Base-by-base conservation (phyloP, 1,284 basidiomycete species). In the Wallemia mellicola region DNA sequence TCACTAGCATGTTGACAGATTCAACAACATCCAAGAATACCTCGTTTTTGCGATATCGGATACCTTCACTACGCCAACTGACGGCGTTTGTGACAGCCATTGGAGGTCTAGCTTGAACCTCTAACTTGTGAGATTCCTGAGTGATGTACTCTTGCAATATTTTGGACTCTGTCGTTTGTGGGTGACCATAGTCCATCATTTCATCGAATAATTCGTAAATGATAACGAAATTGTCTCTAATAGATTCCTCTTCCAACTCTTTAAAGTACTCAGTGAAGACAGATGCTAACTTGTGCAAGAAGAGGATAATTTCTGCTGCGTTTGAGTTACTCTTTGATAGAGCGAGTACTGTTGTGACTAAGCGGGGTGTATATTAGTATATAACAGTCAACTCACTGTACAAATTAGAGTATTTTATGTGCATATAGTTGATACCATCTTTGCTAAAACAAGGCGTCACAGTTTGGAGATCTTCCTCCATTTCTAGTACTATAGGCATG, bases 101-200 rank as follows among this genome's bases (percentile, higher is more conserved):
- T 1, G 94, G 92, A 24, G 91, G 89, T 48, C 88, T 77, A 2
- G 81, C 91, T 71, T 95, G 91, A n/a, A 89, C 79, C 69, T 96
- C 91, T 59, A 99, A 81, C 72, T 98, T 96, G 75, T 98, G 86
- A 17, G 86, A 91, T 69, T 98, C 92, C 70, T 99, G 94, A 0
- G 94, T 99, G 72, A 98, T 98, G 70, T 96, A 98, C 82, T 96
- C 94, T 72, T 96, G 92, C 61, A 98, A 72, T 66, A 98, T 98
- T 76, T 99, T 98, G 76, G 84, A 89, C 74, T 98, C 94, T 24
- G 94, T 98, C 27, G 94, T 98, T 71, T 98, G 94, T 0, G 92
- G 92, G 69, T 87, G 96, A 15, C 94, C 94, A 73, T 95, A 98
- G 74, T 98, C 92, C 91, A 98, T 96, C 88, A 98, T 96, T 75